These are phyloP conservation scores for Fusarium oligoseptatum DNA, from an alignment of 2,329 filamentous ascomycete species.

Conservation along the genomic window DNA sequence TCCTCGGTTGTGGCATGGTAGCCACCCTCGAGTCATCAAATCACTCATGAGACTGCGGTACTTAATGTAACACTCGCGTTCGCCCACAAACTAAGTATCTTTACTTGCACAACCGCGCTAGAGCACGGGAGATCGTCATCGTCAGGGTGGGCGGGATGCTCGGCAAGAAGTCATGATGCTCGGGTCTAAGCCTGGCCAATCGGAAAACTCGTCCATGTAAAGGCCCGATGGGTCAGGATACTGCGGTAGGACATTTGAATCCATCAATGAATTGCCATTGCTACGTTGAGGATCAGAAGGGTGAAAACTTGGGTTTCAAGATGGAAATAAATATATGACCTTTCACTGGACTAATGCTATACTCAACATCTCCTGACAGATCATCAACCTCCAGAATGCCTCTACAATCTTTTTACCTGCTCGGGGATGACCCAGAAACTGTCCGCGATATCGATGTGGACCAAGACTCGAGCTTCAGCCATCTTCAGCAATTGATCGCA, in stretches of 20 bases:
- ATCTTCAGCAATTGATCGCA: constrained; percentile 55
- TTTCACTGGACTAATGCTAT: neutral
- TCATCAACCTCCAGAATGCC: neutral
- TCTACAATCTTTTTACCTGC: constrained; percentile 53
- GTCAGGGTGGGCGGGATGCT: neutral
- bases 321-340: neutral
- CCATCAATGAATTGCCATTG: neutral
- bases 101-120: neutral
- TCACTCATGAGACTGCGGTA: neutral
- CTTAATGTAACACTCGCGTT: neutral
- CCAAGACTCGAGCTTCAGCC: constrained; percentile 49
- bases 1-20: neutral
- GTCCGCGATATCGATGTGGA: constrained; percentile 53
- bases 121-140: neutral
- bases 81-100: neutral
- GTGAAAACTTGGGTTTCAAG: neutral
- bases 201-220: neutral
- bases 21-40: neutral
- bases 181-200: neutral
- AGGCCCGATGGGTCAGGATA: neutral
- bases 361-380: neutral
- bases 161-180: neutral
- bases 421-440: constrained; percentile 52
- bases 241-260: neutral
- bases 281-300: neutral